A percentile compares a stretch with the other conserved stretches of the same genome.
Conservation (phyloP, 805 yeast species). For the Yamadazyma olivae region DNA sequence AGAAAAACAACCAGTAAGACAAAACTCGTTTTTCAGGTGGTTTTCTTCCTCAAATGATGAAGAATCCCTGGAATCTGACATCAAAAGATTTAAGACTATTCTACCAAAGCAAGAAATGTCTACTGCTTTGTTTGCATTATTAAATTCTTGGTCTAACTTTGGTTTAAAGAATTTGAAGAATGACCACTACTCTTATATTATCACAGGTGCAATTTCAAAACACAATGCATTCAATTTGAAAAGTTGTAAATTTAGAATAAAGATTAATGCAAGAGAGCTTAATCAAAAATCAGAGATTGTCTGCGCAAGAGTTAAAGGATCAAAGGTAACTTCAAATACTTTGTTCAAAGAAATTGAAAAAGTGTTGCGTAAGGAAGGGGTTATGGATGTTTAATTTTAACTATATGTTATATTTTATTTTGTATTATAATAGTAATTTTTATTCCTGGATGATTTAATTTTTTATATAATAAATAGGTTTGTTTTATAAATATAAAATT, state of each 20-base stretch:
- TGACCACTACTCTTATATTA: constrained; percentile 38
- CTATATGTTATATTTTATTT: neutral
- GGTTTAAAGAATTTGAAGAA: constrained; percentile 58
- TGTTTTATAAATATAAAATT: neutral
- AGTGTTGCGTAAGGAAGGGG: constrained; percentile 64
- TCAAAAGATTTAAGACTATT: constrained; percentile 35
- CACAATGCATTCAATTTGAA: constrained; percentile 60
- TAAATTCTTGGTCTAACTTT: constrained; percentile 67
- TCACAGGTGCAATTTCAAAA: constrained; percentile 63
- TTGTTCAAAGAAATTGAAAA: constrained; percentile 61
- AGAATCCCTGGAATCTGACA: constrained; percentile 21
- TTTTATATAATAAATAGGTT: neutral
- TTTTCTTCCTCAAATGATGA: constrained; percentile 35
- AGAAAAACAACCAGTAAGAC: constrained; percentile 18
- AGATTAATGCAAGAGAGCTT: constrained; percentile 39
- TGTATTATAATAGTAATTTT: neutral
- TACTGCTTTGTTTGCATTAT: constrained; percentile 59
- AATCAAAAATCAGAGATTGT: constrained; percentile 50
- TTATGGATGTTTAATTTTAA: constrained; percentile 31
- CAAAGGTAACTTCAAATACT: constrained; percentile 57
- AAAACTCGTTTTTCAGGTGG: constrained; percentile 38
- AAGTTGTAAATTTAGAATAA: constrained; percentile 61
- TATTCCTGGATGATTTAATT: neutral
- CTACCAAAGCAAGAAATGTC: constrained; percentile 55
- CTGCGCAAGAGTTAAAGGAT: constrained; percentile 64